phyloP scores from a whole-genome alignment of 108 stramenopile genomes.

The Chaetoceros tenuissimus region DNA sequence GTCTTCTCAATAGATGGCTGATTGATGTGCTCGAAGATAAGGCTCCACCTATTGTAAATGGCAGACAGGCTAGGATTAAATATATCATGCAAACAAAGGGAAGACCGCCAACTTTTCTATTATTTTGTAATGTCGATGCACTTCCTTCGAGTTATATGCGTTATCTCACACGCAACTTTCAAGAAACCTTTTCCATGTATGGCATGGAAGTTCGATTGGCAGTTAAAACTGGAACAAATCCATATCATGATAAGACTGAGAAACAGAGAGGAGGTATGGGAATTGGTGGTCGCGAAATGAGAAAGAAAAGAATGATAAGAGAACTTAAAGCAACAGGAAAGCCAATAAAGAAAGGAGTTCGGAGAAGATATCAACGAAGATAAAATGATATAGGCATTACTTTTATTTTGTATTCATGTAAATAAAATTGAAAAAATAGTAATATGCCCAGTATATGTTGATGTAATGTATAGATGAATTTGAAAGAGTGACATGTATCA shows the following conservation, averaged over 20 bases:
- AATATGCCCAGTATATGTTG: no score
- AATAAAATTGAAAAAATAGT: no score
- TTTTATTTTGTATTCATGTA: no score
- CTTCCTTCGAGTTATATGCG: constrained; percentile 61
- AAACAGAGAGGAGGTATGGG: constrained; percentile 40
- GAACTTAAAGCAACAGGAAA: constrained; percentile 24
- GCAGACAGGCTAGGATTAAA: constrained; percentile 59
- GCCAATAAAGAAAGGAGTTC: not conserved
- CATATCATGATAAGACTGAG: constrained; percentile 31
- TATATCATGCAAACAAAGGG: constrained; percentile 83
- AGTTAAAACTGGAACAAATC: constrained; percentile 71
- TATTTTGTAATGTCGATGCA: constrained; percentile 66
- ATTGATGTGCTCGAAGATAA: constrained; percentile 53
- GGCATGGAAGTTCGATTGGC: constrained; percentile 77
- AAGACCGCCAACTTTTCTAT: constrained; percentile 81
- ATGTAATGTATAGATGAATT: no score
- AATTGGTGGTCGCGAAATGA: constrained; percentile 58
- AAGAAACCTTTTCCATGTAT: constrained; percentile 73
- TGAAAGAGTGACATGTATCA: no score
- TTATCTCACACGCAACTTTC: constrained; percentile 71
- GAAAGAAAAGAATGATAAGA: constrained; percentile 36
- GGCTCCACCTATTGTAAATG: constrained; percentile 47
- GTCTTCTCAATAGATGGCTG: constrained; percentile 77
- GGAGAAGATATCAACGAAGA: not conserved
- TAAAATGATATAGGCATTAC: no score